Evolutionary conservation across 1,284 basidiomycete species (phyloP).

Genomic region (Microbotryomycetes sp.): DNA sequence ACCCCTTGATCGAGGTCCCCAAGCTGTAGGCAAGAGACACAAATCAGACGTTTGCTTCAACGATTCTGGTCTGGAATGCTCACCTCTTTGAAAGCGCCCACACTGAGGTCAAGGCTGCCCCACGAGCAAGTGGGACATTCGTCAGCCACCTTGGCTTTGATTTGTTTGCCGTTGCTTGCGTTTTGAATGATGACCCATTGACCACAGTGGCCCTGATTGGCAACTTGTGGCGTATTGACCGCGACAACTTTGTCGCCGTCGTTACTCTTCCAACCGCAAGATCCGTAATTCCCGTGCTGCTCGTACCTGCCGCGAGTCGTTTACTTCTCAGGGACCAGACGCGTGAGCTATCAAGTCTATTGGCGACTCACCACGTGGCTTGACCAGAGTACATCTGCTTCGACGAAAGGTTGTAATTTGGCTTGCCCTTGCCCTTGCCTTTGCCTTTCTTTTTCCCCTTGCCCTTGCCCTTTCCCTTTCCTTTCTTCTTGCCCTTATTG

Average conservation of each 20-base stretch:
- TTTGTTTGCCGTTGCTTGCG: slow-evolving; percentile 16
- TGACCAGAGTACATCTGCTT: neutral
- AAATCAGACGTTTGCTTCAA: neutral
- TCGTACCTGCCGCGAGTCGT: no score
- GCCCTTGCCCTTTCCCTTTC: neutral
- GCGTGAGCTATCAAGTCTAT: no score
- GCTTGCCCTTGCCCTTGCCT: neutral
- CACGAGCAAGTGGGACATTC: slow-evolving; percentile 2
- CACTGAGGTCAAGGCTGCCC: slow-evolving; percentile 16
- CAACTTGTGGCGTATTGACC: slow-evolving; percentile 9
- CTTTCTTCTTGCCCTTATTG: neutral
- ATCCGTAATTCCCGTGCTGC: slow-evolving; percentile 18
- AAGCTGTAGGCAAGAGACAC: slow-evolving; percentile 3
- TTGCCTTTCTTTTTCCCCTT: neutral
- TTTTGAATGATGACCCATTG: slow-evolving; percentile 7
- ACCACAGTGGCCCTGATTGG: slow-evolving; percentile 14
- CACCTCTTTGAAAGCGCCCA: slow-evolving; percentile 17
- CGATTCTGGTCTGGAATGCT: neutral
- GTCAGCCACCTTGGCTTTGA: slow-evolving; percentile 15
- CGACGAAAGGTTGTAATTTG: neutral
- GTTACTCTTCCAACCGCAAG: slow-evolving; percentile 9
- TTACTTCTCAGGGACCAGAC: no score
- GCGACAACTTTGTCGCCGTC: slow-evolving; percentile 22
- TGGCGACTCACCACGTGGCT: neutral
- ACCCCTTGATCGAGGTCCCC: slow-evolving; percentile 18